A percentile compares a stretch with the other conserved stretches of the same genome.
Evolutionary conservation across 2,329 filamentous ascomycete genomes (phyloP).

Genomic region (Aspergillus aculeatinus): DNA sequence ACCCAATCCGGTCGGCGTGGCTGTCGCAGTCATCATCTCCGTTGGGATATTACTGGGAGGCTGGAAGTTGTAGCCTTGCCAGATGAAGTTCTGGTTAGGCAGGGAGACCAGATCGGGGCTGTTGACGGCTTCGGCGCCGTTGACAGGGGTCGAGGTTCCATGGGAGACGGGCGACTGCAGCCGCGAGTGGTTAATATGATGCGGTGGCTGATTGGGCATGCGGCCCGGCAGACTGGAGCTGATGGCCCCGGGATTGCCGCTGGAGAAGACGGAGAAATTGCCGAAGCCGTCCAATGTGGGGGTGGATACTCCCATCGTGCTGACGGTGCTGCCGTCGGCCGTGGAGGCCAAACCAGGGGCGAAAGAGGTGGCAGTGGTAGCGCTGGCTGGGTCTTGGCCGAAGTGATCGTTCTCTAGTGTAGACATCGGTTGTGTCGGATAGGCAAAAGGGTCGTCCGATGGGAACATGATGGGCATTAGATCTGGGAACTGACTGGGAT

Average conservation of each 20-base stretch:
- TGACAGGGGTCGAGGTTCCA: slow-evolving; percentile 27
- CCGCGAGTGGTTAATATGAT: slow-evolving; percentile 25
- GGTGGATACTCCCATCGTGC: slow-evolving; percentile 18
- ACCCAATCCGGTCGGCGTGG: slow-evolving; percentile 21
- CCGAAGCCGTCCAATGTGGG: slow-evolving; percentile 30
- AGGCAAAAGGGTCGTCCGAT: slow-evolving; percentile 51
- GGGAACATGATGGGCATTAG: slow-evolving; percentile 54
- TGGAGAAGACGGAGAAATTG: slow-evolving; percentile 28
- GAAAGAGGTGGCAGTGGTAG: slow-evolving; percentile 17
- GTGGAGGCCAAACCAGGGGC: slow-evolving; percentile 18
- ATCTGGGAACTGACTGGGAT: slow-evolving; percentile 42
- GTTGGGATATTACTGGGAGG: slow-evolving; percentile 18
- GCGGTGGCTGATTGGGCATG: slow-evolving; percentile 18
- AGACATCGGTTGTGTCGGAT: slow-evolving; percentile 51
- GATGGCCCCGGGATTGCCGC: slow-evolving; percentile 21
- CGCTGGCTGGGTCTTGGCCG: slow-evolving; percentile 28
- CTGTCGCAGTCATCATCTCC: slow-evolving; percentile 23
- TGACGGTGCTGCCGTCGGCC: slow-evolving; percentile 4
- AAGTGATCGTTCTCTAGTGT: slow-evolving; percentile 46
- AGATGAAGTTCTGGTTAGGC: slow-evolving; percentile 43
- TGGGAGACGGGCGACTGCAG: slow-evolving; percentile 37
- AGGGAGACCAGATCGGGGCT: slow-evolving; percentile 45
- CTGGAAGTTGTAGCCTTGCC: slow-evolving; percentile 42
- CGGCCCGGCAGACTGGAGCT: slow-evolving; percentile 31
- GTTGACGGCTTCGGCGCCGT: slow-evolving; percentile 29